phyloP scores from a whole-genome alignment of 1,284 basidiomycete species.

The Fomitopsis betulina region DNA sequence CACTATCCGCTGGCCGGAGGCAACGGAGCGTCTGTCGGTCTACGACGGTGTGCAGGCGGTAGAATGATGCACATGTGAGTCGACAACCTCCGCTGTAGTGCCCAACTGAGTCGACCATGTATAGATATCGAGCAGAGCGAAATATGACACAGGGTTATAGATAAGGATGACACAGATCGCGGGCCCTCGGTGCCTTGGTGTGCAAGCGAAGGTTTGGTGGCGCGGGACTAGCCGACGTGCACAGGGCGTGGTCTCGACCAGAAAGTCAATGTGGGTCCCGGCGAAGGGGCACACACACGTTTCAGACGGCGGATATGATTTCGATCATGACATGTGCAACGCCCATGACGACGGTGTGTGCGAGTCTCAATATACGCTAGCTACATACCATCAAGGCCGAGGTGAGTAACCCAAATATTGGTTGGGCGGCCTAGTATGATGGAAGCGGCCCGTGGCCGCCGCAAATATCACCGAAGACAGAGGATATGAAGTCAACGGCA shows the following conservation, averaged over 20 bases:
- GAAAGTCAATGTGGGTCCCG: slow-evolving; percentile 15
- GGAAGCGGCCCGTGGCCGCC: not conserved
- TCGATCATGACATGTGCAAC: not conserved
- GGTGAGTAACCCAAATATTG: not conserved
- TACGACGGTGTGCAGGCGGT: slow-evolving; percentile 93
- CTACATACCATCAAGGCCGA: not conserved
- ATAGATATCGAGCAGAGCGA: not conserved
- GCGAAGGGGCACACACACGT: slow-evolving; percentile 1
- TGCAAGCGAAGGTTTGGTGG: not conserved
- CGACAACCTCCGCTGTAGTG: not conserved
- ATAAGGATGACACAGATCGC: not conserved
- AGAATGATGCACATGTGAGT: slow-evolving; percentile 28
- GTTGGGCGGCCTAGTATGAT: not conserved
- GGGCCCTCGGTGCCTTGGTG: not conserved
- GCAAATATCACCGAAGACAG: not conserved
- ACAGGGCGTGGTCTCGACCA: not conserved
- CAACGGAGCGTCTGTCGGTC: slow-evolving; percentile 65
- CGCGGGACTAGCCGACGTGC: not conserved
- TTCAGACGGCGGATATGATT: slow-evolving; percentile 2
- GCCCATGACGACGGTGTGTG: slow-evolving; percentile 3
- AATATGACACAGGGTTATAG: not conserved
- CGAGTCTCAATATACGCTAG: not conserved
- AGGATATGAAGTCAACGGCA: not conserved
- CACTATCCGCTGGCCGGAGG: slow-evolving; percentile 74
- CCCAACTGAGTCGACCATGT: not conserved